phyloP scores from a whole-genome alignment of 2,329 filamentous ascomycete species.

The Rhynchosporium secalis region DNA sequence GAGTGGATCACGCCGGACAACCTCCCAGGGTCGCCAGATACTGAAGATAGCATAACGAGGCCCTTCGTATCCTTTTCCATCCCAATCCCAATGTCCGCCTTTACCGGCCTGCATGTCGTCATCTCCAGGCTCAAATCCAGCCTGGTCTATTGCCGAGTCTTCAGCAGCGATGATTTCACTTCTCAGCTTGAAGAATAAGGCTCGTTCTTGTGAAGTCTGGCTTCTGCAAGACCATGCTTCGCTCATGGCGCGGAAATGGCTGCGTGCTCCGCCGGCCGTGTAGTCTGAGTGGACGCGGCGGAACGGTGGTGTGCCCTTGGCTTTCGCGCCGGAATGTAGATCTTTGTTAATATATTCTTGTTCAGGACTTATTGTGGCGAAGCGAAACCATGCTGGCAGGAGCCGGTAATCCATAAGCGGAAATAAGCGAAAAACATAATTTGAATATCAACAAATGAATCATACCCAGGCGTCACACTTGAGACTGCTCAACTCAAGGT shows the following conservation, averaged over 20 bases:
- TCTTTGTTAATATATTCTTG: no score
- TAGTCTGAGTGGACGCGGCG: constrained; percentile 8
- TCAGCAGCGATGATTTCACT: constrained; percentile 7
- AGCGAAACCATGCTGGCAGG: background rate
- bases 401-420: no score
- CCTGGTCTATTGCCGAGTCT: background rate
- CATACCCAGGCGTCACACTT: no score
- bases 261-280: background rate
- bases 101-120: constrained; percentile 2
- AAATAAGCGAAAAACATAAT: no score
- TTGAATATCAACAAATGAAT: no score
- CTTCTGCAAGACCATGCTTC: background rate
- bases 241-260: constrained; percentile 3
- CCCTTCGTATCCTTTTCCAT: constrained; percentile 3
- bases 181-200: constrained; percentile 2
- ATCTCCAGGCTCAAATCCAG: background rate
- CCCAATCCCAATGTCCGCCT: constrained; percentile 14
- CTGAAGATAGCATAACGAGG: constrained; percentile 10
- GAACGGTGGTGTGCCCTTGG: constrained; percentile 4
- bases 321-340: background rate
- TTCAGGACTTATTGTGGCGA: background rate
- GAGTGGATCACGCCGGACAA: background rate
- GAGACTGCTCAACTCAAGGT: no score
- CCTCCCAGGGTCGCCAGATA: constrained; percentile 14
- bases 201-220: constrained; percentile 3